Conservation (phyloP, 2,329 filamentous ascomycete species). For the Dactylonectria macrodidyma region DNA sequence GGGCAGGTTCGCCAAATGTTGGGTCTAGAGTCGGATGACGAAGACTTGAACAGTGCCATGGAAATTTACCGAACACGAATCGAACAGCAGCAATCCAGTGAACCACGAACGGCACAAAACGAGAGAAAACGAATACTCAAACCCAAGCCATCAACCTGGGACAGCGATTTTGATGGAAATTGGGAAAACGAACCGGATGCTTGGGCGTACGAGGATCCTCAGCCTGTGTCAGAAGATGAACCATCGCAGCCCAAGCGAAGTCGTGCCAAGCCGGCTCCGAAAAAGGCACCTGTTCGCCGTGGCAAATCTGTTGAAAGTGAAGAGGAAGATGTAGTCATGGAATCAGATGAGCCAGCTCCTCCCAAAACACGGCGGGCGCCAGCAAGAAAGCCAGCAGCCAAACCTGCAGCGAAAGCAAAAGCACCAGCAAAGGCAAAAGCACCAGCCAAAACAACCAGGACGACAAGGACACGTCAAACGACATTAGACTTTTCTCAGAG, state of each 20-base stretch:
- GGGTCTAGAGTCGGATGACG: slow-evolving; percentile 73
- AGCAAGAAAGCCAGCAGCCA: slow-evolving; percentile 31
- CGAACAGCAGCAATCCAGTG: slow-evolving; percentile 80
- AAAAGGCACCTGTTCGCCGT: slow-evolving; percentile 60
- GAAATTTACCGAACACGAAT: slow-evolving; percentile 78
- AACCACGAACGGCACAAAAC: slow-evolving; percentile 60
- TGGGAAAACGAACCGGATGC: slow-evolving; percentile 87
- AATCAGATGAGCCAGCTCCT: slow-evolving; percentile 63
- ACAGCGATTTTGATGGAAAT: slow-evolving; percentile 88
- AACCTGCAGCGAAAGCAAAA: slow-evolving; percentile 30
- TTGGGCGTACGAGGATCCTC: slow-evolving; percentile 54
- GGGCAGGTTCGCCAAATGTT: slow-evolving; percentile 81
- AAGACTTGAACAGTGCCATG: slow-evolving; percentile 80
- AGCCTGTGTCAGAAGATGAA: slow-evolving; percentile 37
- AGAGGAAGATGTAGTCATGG: slow-evolving; percentile 67
- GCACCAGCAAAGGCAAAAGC: slow-evolving; percentile 25
- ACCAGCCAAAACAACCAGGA: slow-evolving; percentile 24
- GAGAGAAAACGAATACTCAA: slow-evolving; percentile 69
- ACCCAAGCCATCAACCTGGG: slow-evolving; percentile 85
- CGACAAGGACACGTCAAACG: slow-evolving; percentile 51
- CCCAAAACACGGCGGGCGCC: slow-evolving; percentile 49
- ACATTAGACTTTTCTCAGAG: slow-evolving; percentile 56
- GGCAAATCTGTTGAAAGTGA: slow-evolving; percentile 55
- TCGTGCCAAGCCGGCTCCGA: slow-evolving; percentile 59
- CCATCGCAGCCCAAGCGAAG: slow-evolving; percentile 52